Base-by-base conservation (phyloP, 2,329 filamentous ascomycete genomes). In the Tolypocladium tundrense region DNA sequence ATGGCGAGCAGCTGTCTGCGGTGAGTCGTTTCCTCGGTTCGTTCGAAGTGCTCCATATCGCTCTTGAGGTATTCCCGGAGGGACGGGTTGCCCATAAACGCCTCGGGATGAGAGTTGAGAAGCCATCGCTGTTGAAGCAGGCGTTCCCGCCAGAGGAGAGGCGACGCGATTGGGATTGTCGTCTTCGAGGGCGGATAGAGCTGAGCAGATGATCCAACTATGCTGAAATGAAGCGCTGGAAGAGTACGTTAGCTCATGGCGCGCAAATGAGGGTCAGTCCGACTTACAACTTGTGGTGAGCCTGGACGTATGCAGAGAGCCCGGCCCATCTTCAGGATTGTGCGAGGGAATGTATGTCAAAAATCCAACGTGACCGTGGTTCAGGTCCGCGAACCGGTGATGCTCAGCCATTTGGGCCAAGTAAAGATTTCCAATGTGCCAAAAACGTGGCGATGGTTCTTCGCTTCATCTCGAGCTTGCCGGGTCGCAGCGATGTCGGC, bases 91-190 rank as follows among this genome's bases (percentile, higher is more conserved):
- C 74, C 75, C 54, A 76, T 65, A 56, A 73, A 73, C 3, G 78
- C 78, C 59, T 82, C 79, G 1, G 82, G 81, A n/a, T 79, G 72
- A 39, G 70, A 69, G 48, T 78, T 77, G 51, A 76, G 65, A 4
- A 85, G 74, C 80, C 80, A 84, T 69, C 72, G 72, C 54, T 70
- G 70, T 58, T 81, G 77, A 5, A 67, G 60, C 58, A 69, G 65
- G 31, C 70, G 65, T 61, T 68, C 66, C 57, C 66, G 58, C 66
- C 68, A 70, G 4, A 69, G 58, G 3, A 63, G 63, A 7, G 67
- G 67, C n/a, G 66, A 64, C 24, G 56, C 43, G 13, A 65, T 60
- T 0, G 66, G 65, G 8, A 62, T n/a, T 13, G 61, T 56, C 6
- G 61, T 58, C 54, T 64, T 73, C 21, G 70, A 70, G 19, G 70